Base-by-base conservation (phyloP, 2,329 filamentous ascomycete genomes). In the Lachnellula hyalina region DNA sequence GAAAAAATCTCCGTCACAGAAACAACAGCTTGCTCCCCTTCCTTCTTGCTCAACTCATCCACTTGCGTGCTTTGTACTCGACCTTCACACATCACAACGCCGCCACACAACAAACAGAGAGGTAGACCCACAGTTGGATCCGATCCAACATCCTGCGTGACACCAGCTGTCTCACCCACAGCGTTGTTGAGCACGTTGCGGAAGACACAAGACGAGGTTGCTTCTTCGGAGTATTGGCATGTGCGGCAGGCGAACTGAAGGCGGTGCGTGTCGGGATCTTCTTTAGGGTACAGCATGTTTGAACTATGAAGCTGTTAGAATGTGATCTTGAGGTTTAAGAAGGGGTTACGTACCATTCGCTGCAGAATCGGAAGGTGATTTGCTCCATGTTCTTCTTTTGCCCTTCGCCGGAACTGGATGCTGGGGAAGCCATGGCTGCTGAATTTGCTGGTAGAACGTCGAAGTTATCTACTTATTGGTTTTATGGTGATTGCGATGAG, bases 201-300 rank as follows among this genome's bases (percentile, higher is more conserved):
- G 78, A 94, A 99, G 68, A 97, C 90, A 74, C 94, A 97, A 58
- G 90, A 86, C 21, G 90, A 93, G 58, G 84, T 84, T 34, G 93
- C 92, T 61, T 87, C 84, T 71, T 96, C 91, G 66, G 87, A 89
- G 75, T 90, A 96, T 70, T 91, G 86, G 77, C 94, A 99, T 54
- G 92, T 96, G 66, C 93, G 89, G 79, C 94, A 99, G 61, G 90
- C 91, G 75, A 95, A 99, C 77, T 96, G 87, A 64, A 99, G 85
- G 67, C 85, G 86, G 76, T 89, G 89, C 59, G 84, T 85, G 58
- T 86, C 79, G 60, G 87, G 85, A 74, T 99, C 91, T 78, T 99
- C 95, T 75, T 95, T 94, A 49, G 94, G 94, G 70, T 97, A 97
- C 53, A 99, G 80, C 82, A 99, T 89, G 79, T 99, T 99, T 67